Conservation (phyloP, 768 basidiomycete species). For the Boletus patriciae region DNA sequence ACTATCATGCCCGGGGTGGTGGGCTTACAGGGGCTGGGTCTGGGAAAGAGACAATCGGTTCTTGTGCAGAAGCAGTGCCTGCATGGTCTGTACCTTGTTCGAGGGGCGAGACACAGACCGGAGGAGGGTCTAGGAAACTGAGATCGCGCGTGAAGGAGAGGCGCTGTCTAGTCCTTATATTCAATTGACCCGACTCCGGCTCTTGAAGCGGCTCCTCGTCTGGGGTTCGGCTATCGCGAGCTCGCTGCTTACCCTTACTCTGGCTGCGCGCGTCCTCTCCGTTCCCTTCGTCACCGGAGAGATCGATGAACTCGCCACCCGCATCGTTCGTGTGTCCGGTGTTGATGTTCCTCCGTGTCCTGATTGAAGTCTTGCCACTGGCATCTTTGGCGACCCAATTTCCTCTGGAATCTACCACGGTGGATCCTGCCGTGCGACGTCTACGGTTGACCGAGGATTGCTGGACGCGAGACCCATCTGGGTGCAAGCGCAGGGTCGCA, state of each 20-base stretch:
- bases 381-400: constrained; percentile 72
- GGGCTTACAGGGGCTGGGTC: constrained; percentile 54
- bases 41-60: constrained; percentile 20
- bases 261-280: constrained; percentile 13
- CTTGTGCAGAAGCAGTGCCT: constrained; percentile 3
- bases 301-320: constrained; percentile 26
- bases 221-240: constrained; percentile 11
- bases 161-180: constrained; percentile 39
- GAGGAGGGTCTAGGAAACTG: constrained; percentile 50
- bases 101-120: constrained; percentile 7
- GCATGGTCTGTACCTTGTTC: constrained; percentile 6
- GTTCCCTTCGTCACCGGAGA: constrained; percentile 21
- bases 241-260: constrained; percentile 29
- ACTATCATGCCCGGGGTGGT: neutral
- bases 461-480: constrained; percentile 61
- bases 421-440: constrained; percentile 35
- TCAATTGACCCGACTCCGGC: constrained; percentile 12
- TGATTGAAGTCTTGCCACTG: constrained; percentile 49
- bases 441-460: constrained; percentile 40
- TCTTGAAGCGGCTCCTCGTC: constrained; percentile 13
- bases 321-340: constrained; percentile 21
- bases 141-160: constrained; percentile 49
- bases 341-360: constrained; percentile 33
- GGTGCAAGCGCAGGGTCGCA: constrained; percentile 61
- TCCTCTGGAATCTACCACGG: constrained; percentile 48